Evolutionary conservation across 2,329 filamentous ascomycete species (phyloP).

Genomic region (Penicillium sp.): DNA sequence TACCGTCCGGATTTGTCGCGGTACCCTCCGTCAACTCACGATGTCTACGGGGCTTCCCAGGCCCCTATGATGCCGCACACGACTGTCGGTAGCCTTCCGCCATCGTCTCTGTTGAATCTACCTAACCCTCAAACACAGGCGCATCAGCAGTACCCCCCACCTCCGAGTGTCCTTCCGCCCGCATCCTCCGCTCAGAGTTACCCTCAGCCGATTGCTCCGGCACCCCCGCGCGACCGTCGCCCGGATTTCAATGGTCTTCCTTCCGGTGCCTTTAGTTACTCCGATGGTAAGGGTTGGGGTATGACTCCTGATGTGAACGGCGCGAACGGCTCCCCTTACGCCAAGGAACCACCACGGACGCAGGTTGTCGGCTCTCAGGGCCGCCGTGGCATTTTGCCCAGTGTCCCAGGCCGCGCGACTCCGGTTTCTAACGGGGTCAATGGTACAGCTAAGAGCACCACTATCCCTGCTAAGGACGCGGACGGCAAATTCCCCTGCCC

Average conservation of each 20-base stretch:
- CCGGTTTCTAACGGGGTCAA: slow-evolving; percentile 57
- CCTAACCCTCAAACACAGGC: slow-evolving; percentile 33
- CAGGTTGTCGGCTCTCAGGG: slow-evolving; percentile 95
- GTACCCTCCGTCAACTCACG: slow-evolving; percentile 36
- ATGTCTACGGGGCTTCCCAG: slow-evolving; percentile 37
- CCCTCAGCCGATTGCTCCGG: slow-evolving; percentile 67
- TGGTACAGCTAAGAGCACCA: slow-evolving; percentile 63
- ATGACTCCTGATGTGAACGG: slow-evolving; percentile 35
- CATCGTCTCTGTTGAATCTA: slow-evolving; percentile 37
- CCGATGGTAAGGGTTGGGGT: slow-evolving; percentile 47
- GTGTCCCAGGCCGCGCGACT: slow-evolving; percentile 74
- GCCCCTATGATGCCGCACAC: slow-evolving; percentile 38
- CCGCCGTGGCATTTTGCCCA: slow-evolving; percentile 80
- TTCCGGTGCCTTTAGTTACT: slow-evolving; percentile 54
- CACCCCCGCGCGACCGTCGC: slow-evolving; percentile 48
- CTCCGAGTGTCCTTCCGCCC: slow-evolving; percentile 55
- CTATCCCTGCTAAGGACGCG: slow-evolving; percentile 86
- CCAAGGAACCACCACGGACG: slow-evolving; percentile 47
- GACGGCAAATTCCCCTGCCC: slow-evolving; percentile 97
- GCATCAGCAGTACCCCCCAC: slow-evolving; percentile 35
- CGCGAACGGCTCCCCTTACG: slow-evolving; percentile 33
- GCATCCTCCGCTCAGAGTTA: slow-evolving; percentile 59
- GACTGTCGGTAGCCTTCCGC: slow-evolving; percentile 36
- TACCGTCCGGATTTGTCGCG: slow-evolving; percentile 38
- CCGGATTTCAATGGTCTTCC: slow-evolving; percentile 60